Conservation (phyloP, 441 rosid genomes). For the Geranium incanum region DNA sequence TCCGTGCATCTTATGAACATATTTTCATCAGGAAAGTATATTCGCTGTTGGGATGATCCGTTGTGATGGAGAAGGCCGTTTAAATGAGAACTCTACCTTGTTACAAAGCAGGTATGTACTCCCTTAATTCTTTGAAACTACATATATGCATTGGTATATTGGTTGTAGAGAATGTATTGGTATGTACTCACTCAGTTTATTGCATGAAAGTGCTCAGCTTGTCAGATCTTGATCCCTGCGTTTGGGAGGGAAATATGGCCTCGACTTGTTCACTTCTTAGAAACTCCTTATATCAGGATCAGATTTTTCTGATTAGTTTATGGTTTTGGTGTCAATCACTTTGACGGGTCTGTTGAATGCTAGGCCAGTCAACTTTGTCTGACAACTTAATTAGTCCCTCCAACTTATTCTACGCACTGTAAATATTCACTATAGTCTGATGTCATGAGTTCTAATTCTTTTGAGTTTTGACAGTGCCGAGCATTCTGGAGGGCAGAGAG, state of each 20-base stretch:
- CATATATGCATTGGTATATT: conserved; percentile 11
- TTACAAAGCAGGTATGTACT: conserved; percentile 76
- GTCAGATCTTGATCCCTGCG: neutral
- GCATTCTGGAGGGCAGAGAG: conserved; percentile 80
- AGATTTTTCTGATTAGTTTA: neutral
- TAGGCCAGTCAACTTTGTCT: neutral
- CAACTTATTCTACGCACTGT: neutral
- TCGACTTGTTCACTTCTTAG: neutral
- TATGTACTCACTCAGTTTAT: neutral
- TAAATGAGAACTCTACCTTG: conserved; percentile 80
- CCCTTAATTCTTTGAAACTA: conserved; percentile 9
- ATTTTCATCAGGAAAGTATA: conserved; percentile 58
- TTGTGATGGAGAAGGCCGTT: conserved; percentile 91
- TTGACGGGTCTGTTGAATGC: conserved; percentile 2
- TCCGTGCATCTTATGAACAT: conserved; percentile 27
- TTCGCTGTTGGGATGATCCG: conserved; percentile 92
- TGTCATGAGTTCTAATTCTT: conserved; percentile 15
- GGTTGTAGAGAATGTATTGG: neutral
- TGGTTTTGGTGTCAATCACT: conserved; percentile 4
- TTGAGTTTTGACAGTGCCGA: conserved; percentile 48
- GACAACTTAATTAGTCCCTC: neutral
- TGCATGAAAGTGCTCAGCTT: neutral
- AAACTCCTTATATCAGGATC: conserved; percentile 1
- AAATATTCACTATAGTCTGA: neutral
- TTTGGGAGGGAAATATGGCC: neutral